Evolutionary conservation across 2,329 filamentous ascomycete genomes (phyloP), one percentile per base, ranked within the genome.

Genomic region (Shiraia sp.): DNA sequence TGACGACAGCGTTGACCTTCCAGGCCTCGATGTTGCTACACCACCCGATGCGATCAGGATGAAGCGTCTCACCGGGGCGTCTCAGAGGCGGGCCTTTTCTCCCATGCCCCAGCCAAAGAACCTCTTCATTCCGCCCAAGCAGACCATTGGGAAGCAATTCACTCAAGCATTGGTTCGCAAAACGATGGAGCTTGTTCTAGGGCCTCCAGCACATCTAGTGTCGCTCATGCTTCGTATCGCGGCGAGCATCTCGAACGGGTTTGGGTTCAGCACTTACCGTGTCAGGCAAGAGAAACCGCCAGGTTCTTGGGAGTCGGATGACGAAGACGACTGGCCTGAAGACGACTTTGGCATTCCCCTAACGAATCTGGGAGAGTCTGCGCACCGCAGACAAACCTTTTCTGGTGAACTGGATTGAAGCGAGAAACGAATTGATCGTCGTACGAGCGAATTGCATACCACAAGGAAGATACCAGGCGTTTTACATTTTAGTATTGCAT

Each of bases 221-320:
- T 77, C 82, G 17, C 75, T 95, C 28, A 90, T 96, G 77, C 78
- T 96, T 4, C 83, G 83, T 41, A 88, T 96, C 42, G 88, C 90
- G 1, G 85, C 87, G 0, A 83, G 81, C 48, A 89, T 96, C 48
- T 79, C 84, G 1, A 70, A 70, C 32, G n/a, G n/a, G n/a, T 64
- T 66, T 32, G 57, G 61, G 24, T 65, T 65, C 42, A 58, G 57
- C 31, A 65, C 65, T 3, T 70, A 67, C 40, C 60, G 61, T 10
- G 47, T 69, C 10, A 54, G 58, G 10, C 53, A 49, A 7, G 57
- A 63, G 36, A 66, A 59, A 39, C 68, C 70, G 12, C 68, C 69
- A 2, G 60, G 70, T 83, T 79, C 84, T 73, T 80, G 59, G 86
- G 80, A 48, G 70, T 79, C 53, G 74, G 82, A 37, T 76, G 80